Percentiles rank a stretch among this genome's conserved stretches.
Conservation (phyloP, 257 asterid species). For the Schizonepeta tenuifolia region DNA sequence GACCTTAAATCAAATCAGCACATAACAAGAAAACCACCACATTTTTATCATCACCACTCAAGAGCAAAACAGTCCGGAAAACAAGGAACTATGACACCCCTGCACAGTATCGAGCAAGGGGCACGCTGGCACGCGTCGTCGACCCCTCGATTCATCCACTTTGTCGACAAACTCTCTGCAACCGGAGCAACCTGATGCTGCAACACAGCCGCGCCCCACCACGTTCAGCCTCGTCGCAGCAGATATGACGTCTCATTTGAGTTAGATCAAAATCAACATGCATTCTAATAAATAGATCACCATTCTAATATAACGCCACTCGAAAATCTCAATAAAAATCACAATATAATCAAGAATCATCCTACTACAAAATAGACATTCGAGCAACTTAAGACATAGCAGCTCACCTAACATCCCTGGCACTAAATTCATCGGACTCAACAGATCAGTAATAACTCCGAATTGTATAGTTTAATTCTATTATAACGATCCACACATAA, state of each 20-base stretch:
- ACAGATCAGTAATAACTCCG: neutral
- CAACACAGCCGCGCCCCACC: constrained; percentile 87
- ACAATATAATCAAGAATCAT: neutral
- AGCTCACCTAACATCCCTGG: neutral
- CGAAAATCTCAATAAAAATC: neutral
- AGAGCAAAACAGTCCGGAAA: constrained; percentile 91
- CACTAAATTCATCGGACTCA: neutral
- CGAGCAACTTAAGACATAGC: neutral
- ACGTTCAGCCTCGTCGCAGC: constrained; percentile 92
- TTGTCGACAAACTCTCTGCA: constrained; percentile 64
- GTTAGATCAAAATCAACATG: neutral
- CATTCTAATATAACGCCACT: too few relatives aligned
- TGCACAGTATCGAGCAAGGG: constrained; percentile 89
- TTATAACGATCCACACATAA: neutral
- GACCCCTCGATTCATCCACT: constrained; percentile 80
- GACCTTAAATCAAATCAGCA: neutral
- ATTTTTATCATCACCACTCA: constrained; percentile 33
- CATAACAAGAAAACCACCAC: neutral
- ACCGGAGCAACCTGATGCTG: constrained; percentile 66
- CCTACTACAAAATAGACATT: neutral
- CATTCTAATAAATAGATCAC: neutral
- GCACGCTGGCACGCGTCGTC: constrained; percentile 90
- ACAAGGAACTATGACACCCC: constrained; percentile 95
- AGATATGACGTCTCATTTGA: constrained; percentile 78
- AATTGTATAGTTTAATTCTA: neutral